phyloP scores from a whole-genome alignment of 768 basidiomycete genomes.

The Naganishia kalamii region DNA sequence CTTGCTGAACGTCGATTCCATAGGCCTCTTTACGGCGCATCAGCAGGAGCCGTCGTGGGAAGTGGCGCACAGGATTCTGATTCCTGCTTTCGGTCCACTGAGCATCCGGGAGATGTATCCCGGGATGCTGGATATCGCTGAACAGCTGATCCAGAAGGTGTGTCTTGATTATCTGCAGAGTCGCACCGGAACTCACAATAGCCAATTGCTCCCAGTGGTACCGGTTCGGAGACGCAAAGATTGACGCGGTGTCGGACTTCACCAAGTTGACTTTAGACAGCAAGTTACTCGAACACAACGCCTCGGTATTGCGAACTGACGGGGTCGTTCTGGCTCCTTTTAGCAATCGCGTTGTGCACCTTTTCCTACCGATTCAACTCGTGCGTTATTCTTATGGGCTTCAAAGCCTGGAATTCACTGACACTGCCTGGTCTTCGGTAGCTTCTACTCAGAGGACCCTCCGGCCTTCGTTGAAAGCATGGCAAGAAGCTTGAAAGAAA shows the following conservation, averaged over 20 bases:
- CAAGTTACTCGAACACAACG: background rate
- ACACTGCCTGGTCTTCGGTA: background rate
- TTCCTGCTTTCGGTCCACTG: conserved; percentile 50
- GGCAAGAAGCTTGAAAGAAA: conserved; percentile 49
- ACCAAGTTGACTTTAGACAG: conserved; percentile 53
- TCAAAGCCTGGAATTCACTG: background rate
- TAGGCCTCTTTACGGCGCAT: conserved; percentile 44
- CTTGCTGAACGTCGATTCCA: background rate
- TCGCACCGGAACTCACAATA: conserved; percentile 16
- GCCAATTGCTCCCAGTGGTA: conserved; percentile 12
- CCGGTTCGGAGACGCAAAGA: conserved; percentile 50
- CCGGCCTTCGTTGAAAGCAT: conserved; percentile 31
- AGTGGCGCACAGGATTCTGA: conserved; percentile 46
- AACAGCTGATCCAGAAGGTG: conserved; percentile 52
- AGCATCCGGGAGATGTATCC: conserved; percentile 52
- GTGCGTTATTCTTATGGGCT: conserved; percentile 31
- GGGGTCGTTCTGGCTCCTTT: background rate
- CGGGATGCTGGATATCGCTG: conserved; percentile 52
- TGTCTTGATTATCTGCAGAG: conserved; percentile 40
- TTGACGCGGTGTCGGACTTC: conserved; percentile 53
- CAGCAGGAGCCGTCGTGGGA: conserved; percentile 52
- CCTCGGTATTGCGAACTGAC: background rate
- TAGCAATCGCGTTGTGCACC: conserved; percentile 50
- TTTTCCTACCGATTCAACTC: conserved; percentile 53
- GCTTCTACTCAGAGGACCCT: conserved; percentile 26